A percentile compares a stretch with the other conserved stretches of the same genome.
Evolutionary conservation across 2,329 filamentous ascomycete genomes (phyloP).

Genomic region (Zelopaecilomyces penicillatus): DNA sequence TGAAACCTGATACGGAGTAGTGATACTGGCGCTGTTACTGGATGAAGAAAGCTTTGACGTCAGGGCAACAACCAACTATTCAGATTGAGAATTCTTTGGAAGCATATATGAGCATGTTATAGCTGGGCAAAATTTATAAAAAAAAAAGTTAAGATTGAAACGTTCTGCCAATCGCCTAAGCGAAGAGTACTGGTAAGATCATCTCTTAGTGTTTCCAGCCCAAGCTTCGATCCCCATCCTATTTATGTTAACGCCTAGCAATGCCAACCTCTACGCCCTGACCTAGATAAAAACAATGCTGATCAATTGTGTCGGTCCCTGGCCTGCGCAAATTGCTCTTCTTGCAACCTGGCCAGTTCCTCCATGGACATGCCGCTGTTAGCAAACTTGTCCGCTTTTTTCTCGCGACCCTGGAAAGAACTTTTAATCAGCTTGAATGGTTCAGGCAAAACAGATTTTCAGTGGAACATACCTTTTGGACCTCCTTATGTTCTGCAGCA

Average conservation of each 20-base stretch:
- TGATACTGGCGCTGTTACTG: too few species aligned
- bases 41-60: too few species aligned
- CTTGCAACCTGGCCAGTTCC: constrained; percentile 78
- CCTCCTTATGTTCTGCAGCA: constrained; percentile 84
- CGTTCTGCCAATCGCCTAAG: too few species aligned
- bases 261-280: constrained; percentile 22
- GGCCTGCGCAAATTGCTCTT: constrained; percentile 82
- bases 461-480: constrained; percentile 62
- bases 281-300: constrained; percentile 1
- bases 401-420: constrained; percentile 67
- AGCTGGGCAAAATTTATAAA: too few species aligned
- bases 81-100: too few species aligned
- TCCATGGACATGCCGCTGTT: constrained; percentile 88
- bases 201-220: too few species aligned
- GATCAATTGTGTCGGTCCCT: constrained; percentile 25
- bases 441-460: constrained; percentile 14
- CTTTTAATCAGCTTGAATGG: constrained; percentile 38
- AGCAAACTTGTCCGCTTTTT: constrained; percentile 95
- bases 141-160: too few species aligned
- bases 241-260: constrained; percentile 25
- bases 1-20: too few species aligned
- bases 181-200: too few species aligned
- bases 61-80: too few species aligned
- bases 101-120: too few species aligned
- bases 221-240: background rate